A percentile compares a stretch with the other conserved stretches of the same genome.
These are phyloP conservation scores for Dryas alaskensis DNA, from an alignment of 306 rosid species.

Conservation along the genomic window DNA sequence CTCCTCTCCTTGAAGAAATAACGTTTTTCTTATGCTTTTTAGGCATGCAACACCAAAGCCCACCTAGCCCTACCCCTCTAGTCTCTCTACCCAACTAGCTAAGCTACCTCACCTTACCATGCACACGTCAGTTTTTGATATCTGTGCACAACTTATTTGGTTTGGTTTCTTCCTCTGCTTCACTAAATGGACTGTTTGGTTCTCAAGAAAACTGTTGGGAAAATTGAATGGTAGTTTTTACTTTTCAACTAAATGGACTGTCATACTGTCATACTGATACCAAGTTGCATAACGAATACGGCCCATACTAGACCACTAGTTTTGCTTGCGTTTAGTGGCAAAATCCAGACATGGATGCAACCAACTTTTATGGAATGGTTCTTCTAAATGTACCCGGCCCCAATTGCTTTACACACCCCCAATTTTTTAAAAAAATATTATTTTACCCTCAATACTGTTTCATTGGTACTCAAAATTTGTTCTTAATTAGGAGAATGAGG, in stretches of 20 bases:
- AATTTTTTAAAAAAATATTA: too few species aligned
- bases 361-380: too few species aligned
- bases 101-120: not conserved
- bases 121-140: constrained; percentile 3
- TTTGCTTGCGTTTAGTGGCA: too few species aligned
- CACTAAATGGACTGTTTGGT: constrained; percentile 8
- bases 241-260: not conserved
- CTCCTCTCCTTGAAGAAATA: not conserved
- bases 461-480: too few species aligned
- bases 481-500: too few species aligned
- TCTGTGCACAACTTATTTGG: not conserved
- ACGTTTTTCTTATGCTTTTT: not conserved
- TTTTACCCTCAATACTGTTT: too few species aligned
- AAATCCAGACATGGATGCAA: too few species aligned
- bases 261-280: not conserved
- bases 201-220: constrained; percentile 11
- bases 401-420: too few species aligned
- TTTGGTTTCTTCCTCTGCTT: not conserved
- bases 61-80: not conserved
- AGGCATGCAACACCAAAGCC: constrained; percentile 24
- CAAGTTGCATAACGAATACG: not conserved
- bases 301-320: too few species aligned
- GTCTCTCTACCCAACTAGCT: not conserved
- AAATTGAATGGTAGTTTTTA: not conserved
- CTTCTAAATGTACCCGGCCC: too few species aligned